These are phyloP conservation scores for Pythium phragmitis DNA, from an alignment of 352 stramenopile genomes.

Conservation along the genomic window DNA sequence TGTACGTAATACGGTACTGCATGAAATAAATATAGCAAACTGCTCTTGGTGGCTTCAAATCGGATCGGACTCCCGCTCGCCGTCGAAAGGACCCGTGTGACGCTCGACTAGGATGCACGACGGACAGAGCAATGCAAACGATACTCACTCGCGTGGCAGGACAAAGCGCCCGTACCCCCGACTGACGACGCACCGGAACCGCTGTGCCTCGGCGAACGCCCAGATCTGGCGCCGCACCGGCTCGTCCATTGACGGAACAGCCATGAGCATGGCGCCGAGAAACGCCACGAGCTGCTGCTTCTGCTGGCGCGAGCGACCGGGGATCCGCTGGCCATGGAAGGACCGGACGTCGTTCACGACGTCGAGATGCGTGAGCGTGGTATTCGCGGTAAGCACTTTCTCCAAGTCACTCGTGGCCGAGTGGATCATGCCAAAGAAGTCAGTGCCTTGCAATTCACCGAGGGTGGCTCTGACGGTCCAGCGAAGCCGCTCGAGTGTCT, in stretches of 20 bases:
- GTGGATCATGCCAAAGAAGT: neutral
- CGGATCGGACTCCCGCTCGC: no score
- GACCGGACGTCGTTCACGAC: neutral
- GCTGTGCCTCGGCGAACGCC: neutral
- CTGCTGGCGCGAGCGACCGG: neutral
- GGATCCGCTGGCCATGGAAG: neutral
- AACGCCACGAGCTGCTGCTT: neutral
- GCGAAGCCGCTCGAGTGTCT: neutral
- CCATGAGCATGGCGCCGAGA: neutral
- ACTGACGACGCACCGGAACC: neutral
- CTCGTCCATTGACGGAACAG: no score
- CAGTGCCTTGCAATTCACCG: no score
- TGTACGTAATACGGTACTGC: no score
- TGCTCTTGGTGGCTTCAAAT: no score
- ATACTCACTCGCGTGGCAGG: no score
- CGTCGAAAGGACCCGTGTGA: no score
- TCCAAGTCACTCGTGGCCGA: neutral
- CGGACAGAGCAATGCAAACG: no score
- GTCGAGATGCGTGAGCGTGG: neutral
- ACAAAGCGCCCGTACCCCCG: no score
- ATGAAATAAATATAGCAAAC: no score
- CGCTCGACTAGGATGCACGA: no score
- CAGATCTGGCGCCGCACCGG: constrained; percentile 1
- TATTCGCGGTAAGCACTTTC: neutral
- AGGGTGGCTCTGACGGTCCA: neutral